Percentiles rank a stretch among this genome's conserved stretches.
Conservation (phyloP, 768 basidiomycete species). For the Amanita inopinata region DNA sequence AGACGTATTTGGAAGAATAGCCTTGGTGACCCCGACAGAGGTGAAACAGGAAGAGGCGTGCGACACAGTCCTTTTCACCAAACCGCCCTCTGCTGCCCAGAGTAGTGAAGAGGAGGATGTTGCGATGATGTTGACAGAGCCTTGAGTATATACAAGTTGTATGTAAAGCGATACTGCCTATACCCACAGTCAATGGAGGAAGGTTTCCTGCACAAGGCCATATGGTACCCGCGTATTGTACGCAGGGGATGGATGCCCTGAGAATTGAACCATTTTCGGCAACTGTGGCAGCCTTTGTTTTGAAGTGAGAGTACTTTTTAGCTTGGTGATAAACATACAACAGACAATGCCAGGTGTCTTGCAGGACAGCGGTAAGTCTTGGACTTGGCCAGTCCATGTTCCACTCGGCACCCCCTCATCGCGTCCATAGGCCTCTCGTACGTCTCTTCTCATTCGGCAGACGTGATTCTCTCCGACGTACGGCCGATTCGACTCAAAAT, state of each 20-base stretch:
- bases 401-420: conserved; percentile 4
- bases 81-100: conserved; percentile 9
- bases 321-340: neutral
- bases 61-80: conserved; percentile 9
- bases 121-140: conserved; percentile 17
- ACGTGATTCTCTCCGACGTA: conserved; percentile 87
- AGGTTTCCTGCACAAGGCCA: too few relatives aligned
- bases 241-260: too few relatives aligned
- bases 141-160: too few relatives aligned
- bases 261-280: too few relatives aligned
- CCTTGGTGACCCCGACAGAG: neutral
- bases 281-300: too few relatives aligned
- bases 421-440: conserved; percentile 49
- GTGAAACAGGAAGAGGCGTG: conserved; percentile 5
- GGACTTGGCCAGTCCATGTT: conserved; percentile 9
- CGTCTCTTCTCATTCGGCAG: conserved; percentile 76
- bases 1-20: neutral
- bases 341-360: conserved; percentile 35
- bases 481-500: conserved; percentile 80
- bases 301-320: neutral
- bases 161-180: too few relatives aligned
- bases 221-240: too few relatives aligned
- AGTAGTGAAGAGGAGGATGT: conserved; percentile 19
- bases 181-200: too few relatives aligned
- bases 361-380: conserved; percentile 33